These are phyloP conservation scores for Pyricularia pennisetigena DNA, from an alignment of 2,329 filamentous ascomycete genomes.

Conservation along the genomic window DNA sequence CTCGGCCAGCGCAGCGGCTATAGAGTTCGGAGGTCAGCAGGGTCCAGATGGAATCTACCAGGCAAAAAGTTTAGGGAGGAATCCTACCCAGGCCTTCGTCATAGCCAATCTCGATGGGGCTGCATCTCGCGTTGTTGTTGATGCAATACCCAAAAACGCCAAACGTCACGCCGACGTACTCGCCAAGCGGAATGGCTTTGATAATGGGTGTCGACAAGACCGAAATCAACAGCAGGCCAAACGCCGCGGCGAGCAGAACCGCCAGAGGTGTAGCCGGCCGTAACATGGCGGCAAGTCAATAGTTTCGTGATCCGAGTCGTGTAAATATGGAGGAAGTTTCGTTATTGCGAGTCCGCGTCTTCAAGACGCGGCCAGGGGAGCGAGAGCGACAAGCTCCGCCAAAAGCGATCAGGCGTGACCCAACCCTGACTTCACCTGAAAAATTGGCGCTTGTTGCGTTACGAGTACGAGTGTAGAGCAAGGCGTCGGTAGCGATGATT, in stretches of 20 bases:
- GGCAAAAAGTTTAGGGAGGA: not conserved
- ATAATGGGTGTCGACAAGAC: slow-evolving; percentile 90
- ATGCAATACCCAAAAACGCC: slow-evolving; percentile 90
- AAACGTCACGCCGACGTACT: slow-evolving; percentile 67
- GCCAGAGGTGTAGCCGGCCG: slow-evolving; percentile 88
- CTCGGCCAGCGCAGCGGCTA: slow-evolving; percentile 9
- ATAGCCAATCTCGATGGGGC: slow-evolving; percentile 73
- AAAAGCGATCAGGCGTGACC: not conserved
- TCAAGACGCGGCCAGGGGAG: not conserved
- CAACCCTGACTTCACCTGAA: not conserved
- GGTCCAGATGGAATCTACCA: slow-evolving; percentile 13
- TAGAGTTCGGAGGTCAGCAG: not conserved
- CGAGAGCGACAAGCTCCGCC: not conserved
- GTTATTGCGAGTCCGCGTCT: not conserved
- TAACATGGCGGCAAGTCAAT: slow-evolving; percentile 53
- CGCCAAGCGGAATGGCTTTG: slow-evolving; percentile 72
- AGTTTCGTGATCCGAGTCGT: not conserved
- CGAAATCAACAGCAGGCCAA: slow-evolving; percentile 74
- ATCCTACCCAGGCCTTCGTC: slow-evolving; percentile 38
- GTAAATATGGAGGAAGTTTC: not conserved
- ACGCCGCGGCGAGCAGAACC: slow-evolving; percentile 74
- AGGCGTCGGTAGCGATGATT: not conserved
- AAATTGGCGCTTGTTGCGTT: not conserved
- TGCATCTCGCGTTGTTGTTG: slow-evolving; percentile 44
- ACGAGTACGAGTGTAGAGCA: not conserved